These are phyloP conservation scores for Iris macrosiphon DNA, from an alignment of 106 monocot genomes.

Conservation along the genomic window DNA sequence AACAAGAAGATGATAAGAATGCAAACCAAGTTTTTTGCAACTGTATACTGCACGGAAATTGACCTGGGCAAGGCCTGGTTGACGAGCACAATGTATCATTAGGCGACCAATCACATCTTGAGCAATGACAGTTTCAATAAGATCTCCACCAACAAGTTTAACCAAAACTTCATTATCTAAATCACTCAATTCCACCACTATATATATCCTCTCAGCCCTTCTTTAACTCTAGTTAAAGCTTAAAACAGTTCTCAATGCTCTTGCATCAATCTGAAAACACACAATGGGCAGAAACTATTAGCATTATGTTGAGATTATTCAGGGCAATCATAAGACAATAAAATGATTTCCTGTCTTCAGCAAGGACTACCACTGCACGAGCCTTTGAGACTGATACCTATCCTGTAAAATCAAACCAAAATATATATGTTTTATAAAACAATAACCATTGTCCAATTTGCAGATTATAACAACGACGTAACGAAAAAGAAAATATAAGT, in stretches of 20 bases:
- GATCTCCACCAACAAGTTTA: constrained; percentile 72
- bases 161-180: constrained; percentile 67
- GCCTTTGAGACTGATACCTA: constrained; percentile 72
- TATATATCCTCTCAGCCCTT: constrained; percentile 57
- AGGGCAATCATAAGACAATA: background rate
- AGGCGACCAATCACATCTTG: constrained; percentile 76
- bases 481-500: no score
- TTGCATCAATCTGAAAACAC: constrained; percentile 50
- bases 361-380: constrained; percentile 57
- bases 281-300: background rate
- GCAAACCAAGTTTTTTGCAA: background rate
- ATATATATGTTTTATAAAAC: no score
- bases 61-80: constrained; percentile 75
- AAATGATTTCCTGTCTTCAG: constrained; percentile 53
- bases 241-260: constrained; percentile 60
- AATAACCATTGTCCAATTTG: background rate
- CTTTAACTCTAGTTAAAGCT: constrained; percentile 71
- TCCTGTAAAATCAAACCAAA: constrained; percentile 1
- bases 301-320: background rate
- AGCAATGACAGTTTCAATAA: constrained; percentile 72
- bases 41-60: background rate
- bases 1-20: background rate
- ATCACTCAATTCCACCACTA: constrained; percentile 70
- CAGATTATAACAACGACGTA: background rate
- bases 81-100: constrained; percentile 76